Conservation (phyloP, 2,329 filamentous ascomycete species). For the Pseudofabraea citricarpa region DNA sequence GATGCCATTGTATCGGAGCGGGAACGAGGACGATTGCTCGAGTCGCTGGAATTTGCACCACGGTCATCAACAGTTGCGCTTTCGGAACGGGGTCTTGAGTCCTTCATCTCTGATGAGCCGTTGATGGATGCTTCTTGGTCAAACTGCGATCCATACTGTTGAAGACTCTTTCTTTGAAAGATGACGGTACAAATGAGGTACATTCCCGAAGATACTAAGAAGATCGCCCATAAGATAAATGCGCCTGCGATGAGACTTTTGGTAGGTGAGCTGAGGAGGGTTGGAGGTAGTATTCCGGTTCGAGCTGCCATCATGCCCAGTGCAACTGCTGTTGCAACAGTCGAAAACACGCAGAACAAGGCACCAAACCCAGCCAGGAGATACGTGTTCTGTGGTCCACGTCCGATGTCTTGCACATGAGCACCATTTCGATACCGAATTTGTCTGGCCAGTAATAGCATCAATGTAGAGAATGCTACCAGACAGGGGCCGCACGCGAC, state of each 20-base stretch:
- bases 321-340: conserved; percentile 18
- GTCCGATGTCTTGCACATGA: conserved; percentile 20
- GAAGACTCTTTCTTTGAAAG: conserved; percentile 21
- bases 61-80: conserved; percentile 11
- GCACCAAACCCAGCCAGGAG: conserved; percentile 21
- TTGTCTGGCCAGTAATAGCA: conserved; percentile 20
- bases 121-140: conserved; percentile 12
- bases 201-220: conserved; percentile 19
- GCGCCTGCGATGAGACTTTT: conserved; percentile 17
- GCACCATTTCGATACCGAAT: conserved; percentile 21
- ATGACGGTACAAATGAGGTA: conserved; percentile 24
- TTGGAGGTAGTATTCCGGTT: conserved; percentile 14
- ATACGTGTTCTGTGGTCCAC: conserved; percentile 21
- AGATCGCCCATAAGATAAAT: conserved; percentile 24
- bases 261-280: conserved; percentile 14
- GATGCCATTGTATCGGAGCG: conserved; percentile 42
- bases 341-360: conserved; percentile 18
- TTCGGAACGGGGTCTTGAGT: conserved; percentile 10
- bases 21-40: conserved; percentile 40
- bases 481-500: conserved; percentile 20
- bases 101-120: conserved; percentile 17
- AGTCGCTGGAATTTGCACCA: conserved; percentile 16
- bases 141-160: conserved; percentile 22
- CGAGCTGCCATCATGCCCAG: conserved; percentile 18
- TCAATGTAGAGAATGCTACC: conserved; percentile 17